A percentile compares a stretch with the other conserved stretches of the same genome.
Evolutionary conservation across 148 eudicot genomes (phyloP).

Genomic region (Amaranthus palmeri): DNA sequence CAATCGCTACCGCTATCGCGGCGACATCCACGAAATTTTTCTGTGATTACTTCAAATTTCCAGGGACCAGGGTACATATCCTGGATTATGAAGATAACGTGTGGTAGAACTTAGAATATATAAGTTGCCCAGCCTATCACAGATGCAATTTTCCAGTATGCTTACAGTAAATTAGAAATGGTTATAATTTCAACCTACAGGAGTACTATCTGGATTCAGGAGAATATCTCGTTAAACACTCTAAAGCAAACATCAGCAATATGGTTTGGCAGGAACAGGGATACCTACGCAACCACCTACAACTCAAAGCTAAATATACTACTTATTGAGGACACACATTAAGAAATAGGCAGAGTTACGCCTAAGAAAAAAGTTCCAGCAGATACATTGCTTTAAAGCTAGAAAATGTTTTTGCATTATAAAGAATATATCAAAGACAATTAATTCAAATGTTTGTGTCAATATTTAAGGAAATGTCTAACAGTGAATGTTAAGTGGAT

Average conservation of each 20-base stretch:
- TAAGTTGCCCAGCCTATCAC: background rate
- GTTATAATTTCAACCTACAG: background rate
- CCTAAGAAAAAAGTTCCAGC: background rate
- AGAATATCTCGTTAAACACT: background rate
- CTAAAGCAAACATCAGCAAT: background rate
- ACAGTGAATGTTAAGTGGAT: too few species aligned
- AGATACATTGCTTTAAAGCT: background rate
- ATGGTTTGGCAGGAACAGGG: background rate
- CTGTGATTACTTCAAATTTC: too few species aligned
- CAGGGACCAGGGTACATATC: too few species aligned
- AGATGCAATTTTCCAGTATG: background rate
- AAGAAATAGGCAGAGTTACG: background rate
- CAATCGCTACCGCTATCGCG: too few species aligned
- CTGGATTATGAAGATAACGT: too few species aligned
- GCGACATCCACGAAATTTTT: too few species aligned
- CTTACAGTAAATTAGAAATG: background rate
- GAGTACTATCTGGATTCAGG: background rate
- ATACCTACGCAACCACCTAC: background rate
- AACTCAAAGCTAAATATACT: background rate
- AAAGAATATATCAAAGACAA: background rate
- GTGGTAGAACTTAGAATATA: too few species aligned
- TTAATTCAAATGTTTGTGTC: background rate
- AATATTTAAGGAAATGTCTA: background rate
- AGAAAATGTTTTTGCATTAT: background rate
- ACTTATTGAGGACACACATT: background rate